A percentile compares a stretch with the other conserved stretches of the same genome.
phyloP scores from a whole-genome alignment of 2,329 filamentous ascomycete species.

The Claviceps africana region DNA sequence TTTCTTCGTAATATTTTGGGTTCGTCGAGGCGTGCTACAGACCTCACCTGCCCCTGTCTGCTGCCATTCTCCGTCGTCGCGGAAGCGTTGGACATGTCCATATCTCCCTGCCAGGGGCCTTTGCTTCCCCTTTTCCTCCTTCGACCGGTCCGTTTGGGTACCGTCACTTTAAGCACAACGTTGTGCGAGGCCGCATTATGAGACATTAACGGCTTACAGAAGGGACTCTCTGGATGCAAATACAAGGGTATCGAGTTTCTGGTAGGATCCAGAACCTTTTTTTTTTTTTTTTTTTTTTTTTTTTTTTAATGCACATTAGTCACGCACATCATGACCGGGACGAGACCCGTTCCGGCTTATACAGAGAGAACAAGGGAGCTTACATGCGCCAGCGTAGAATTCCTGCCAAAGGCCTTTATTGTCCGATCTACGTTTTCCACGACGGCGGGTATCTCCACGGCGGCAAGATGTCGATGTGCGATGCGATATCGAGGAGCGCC shows the following conservation, averaged over 20 bases:
- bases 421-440: constrained; percentile 30
- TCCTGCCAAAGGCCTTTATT: constrained; percentile 27
- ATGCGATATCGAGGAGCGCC: constrained; percentile 22
- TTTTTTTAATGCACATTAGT: neutral
- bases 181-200: constrained; percentile 66
- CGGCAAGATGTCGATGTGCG: constrained; percentile 20
- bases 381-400: constrained; percentile 25
- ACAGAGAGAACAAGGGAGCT: constrained; percentile 5
- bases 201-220: constrained; percentile 65
- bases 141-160: constrained; percentile 75
- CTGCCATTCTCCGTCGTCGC: constrained; percentile 1
- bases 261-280: constrained; percentile 32
- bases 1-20: constrained; percentile 44
- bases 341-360: neutral
- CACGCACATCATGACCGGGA: neutral
- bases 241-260: constrained; percentile 51
- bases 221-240: constrained; percentile 64
- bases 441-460: constrained; percentile 30
- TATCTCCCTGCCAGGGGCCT: constrained; percentile 44
- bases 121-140: constrained; percentile 70
- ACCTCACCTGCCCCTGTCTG: constrained; percentile 20
- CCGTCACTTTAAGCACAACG: constrained; percentile 69
- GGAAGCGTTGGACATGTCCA: constrained; percentile 16
- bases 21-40: constrained; percentile 34
- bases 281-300: constrained; percentile 13